Base-by-base conservation (phyloP, 768 basidiomycete species). In the Zangia roseola region DNA sequence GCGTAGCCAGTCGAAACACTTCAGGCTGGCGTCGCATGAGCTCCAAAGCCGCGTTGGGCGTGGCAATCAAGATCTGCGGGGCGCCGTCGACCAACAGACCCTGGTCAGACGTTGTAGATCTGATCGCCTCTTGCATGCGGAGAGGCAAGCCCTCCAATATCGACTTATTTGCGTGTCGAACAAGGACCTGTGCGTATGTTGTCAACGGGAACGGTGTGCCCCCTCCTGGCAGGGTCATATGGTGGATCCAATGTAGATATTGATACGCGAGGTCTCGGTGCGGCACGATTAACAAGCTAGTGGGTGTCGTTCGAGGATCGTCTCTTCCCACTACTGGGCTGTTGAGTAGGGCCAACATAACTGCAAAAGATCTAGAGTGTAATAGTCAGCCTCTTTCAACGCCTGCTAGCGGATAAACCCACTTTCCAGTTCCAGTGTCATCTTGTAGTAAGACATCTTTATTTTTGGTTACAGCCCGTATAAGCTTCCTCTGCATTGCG, bases 401-500 rank as follows among this genome's bases (percentile, higher is more conserved):
- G 40, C 21, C 10, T 8, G 24, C 10, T 0, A 37, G 36, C 46
- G 5, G 31, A 16, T 42, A 34, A 16, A 72, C 85, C 51, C 61
- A 89, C 88, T 91, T 91, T 71, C 88, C 89, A 38, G 82, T 80
- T 5, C 89, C 88, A n/a, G 88, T 87, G 21, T 70, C 69, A 53
- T 88, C 88, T 53, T 79, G 83, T 45, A 91, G 56, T 13, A 89
- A 65, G 16, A 90, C 72, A 62, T 90, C 82, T 57, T 76, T 76
- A 7, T 74, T 75, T 17, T 62, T 60, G 25, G 84, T 50, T 9
- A 88, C 72, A 16, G 82, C 86, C 4, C 80, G 78, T 48, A 90
- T 83, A 45, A 89, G 78, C 43, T 70, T 69, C 36, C 63, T 69
- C 61, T 91, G 88, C 26, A 77, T 76, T 12, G 69, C 64, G 0